phyloP scores from a whole-genome alignment of 106 monocot species.

The Dendrobium nobile region DNA sequence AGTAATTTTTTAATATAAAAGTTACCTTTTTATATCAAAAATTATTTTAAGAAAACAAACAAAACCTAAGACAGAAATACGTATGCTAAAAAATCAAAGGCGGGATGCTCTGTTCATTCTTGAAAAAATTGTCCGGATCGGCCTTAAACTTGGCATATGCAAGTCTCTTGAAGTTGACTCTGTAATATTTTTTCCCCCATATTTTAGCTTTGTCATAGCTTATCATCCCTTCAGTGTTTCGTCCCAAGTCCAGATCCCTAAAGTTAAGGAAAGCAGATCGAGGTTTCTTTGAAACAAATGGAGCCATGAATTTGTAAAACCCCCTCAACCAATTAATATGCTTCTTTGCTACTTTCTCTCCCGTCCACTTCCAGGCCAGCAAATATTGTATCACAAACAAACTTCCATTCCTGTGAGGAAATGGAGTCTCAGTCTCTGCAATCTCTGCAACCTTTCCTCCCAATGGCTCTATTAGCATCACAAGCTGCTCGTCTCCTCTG shows the following conservation, averaged over 20 bases:
- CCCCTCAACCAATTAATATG: slow-evolving; percentile 11
- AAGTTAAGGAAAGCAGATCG: slow-evolving; percentile 12
- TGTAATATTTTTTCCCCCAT: not conserved
- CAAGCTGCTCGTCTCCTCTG: slow-evolving; percentile 6
- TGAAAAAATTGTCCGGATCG: slow-evolving; percentile 24
- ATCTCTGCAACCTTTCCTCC: slow-evolving; percentile 21
- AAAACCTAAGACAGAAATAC: too few species aligned
- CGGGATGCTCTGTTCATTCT: slow-evolving; percentile 27
- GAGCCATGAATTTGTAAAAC: slow-evolving; percentile 12
- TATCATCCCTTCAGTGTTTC: not conserved
- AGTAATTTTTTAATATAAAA: too few species aligned
- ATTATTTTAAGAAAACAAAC: too few species aligned
- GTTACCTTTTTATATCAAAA: too few species aligned
- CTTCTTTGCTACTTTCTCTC: not conserved
- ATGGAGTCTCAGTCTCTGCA: slow-evolving; percentile 22
- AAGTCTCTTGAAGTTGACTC: slow-evolving; percentile 20
- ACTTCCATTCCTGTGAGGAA: slow-evolving; percentile 25
- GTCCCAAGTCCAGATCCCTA: slow-evolving; percentile 18
- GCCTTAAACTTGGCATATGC: slow-evolving; percentile 17
- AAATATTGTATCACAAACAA: slow-evolving; percentile 21
- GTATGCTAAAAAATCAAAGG: not conserved
- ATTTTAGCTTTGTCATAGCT: slow-evolving; percentile 7
- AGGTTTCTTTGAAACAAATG: slow-evolving; percentile 14
- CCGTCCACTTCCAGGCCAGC: slow-evolving; percentile 2
- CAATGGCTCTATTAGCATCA: slow-evolving; percentile 21